Evolutionary conservation across 257 asterid species (phyloP), one percentile per base, ranked within the genome.

Genomic region (Penstemon davidsonii): DNA sequence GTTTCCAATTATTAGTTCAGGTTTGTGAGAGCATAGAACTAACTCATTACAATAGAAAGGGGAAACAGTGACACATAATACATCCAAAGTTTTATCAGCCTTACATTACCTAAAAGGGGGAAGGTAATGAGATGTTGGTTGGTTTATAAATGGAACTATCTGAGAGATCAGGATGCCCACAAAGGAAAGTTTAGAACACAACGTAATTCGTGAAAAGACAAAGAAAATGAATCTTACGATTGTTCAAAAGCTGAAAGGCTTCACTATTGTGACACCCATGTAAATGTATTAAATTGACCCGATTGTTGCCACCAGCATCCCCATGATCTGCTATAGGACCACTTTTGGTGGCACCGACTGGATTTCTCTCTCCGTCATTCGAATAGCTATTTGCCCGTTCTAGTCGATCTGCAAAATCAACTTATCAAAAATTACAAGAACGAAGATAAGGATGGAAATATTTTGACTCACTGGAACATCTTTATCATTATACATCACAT

Each of bases 211-310:
- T 54, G 39, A 25, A 37, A 55, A 43, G 11, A 66, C 15, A 55
- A 58, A 60, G 12, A 36, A 41, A 44, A 60, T 56, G 71, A 72
- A 69, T 60, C 91, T 69, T 83, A 92, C 97, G 96, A 65, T 81
- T 85, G 79, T 80, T 85, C 72, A 86, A 63, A 63, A 87, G 88
- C 82, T 85, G 93, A 67, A 77, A 75, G 69, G 95, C 95, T 64
- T 88, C 95, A 66, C 92, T 84, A 77, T 81, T 80, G 60, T 74
- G 70, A 73, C 95, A 91, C 55, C 96, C 97, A 9, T 79, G 84
- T 52, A 91, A 70, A 39, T 91, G 84, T 64, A 88, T 87, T 65
- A 87, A 77, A 75, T 71, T 72, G 59, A 72, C 69, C 49, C 79
- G 86, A 75, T 66, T 60, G 76, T 75, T 68, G 67, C 80, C 75